Percentiles rank a stretch among this genome's conserved stretches.
Evolutionary conservation across 1,284 basidiomycete genomes (phyloP).

Genomic region (Rhodotorula glutinis): DNA sequence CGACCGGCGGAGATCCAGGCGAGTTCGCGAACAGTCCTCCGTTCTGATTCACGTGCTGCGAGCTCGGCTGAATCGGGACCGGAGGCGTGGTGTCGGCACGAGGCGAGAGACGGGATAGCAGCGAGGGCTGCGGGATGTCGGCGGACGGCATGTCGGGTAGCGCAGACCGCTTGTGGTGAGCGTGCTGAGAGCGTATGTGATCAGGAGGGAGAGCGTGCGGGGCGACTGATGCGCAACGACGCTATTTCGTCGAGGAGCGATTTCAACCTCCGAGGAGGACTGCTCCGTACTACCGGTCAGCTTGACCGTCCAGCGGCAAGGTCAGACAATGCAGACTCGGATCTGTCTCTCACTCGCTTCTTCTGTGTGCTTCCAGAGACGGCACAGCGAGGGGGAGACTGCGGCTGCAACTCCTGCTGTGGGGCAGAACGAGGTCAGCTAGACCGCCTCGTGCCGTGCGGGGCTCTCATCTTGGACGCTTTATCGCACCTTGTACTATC

Average conservation of each 20-base stretch:
- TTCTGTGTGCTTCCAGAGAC: neutral
- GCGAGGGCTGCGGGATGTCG: constrained; percentile 3
- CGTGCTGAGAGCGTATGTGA: no score
- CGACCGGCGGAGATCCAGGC: neutral
- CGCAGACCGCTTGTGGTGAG: no score
- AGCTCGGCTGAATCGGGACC: neutral
- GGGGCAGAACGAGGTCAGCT: no score
- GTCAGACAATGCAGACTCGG: no score
- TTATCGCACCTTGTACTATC: no score
- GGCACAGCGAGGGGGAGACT: no score
- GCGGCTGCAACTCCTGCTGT: no score
- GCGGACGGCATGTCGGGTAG: constrained; percentile 3
- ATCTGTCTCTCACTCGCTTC: neutral
- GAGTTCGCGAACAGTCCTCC: neutral
- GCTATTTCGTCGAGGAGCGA: no score
- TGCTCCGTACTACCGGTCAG: neutral
- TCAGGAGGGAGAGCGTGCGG: neutral
- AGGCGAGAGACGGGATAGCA: constrained; percentile 18
- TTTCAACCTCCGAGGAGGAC: no score
- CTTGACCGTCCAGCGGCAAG: neutral
- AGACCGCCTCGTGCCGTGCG: no score
- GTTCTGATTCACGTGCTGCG: no score
- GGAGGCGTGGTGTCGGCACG: neutral
- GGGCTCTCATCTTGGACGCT: no score
- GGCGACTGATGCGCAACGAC: neutral